phyloP scores from a whole-genome alignment of 2,329 filamentous ascomycete genomes.

The Alternaria infectoria region DNA sequence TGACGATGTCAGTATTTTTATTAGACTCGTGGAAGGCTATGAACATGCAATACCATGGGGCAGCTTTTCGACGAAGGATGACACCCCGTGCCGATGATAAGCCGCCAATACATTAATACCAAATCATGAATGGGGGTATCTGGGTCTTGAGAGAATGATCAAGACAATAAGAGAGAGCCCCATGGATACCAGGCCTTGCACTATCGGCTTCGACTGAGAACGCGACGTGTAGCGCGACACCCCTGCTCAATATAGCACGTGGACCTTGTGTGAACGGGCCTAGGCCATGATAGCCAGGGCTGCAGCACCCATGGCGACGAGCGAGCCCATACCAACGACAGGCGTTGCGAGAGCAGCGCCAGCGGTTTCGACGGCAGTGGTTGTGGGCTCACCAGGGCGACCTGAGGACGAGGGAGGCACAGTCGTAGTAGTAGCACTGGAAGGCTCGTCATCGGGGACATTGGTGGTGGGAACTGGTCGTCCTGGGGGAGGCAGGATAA shows the following conservation, averaged over 20 bases:
- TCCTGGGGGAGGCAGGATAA: conserved; percentile 12
- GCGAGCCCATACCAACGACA: conserved; percentile 24
- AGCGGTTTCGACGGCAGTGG: conserved; percentile 17
- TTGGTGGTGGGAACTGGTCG: conserved; percentile 8
- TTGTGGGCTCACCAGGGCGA: conserved; percentile 11
- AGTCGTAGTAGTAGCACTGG: not conserved
- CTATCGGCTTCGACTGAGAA: conserved; percentile 9
- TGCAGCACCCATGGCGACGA: conserved; percentile 30
- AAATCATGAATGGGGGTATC: not conserved
- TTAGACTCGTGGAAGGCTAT: conserved; percentile 26
- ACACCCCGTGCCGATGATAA: conserved; percentile 9
- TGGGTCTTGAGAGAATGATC: conserved; percentile 9
- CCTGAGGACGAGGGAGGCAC: conserved; percentile 16
- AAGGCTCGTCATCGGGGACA: not conserved
- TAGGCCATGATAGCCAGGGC: conserved; percentile 29
- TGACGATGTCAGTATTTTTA: conserved; percentile 18
- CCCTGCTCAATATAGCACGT: not conserved
- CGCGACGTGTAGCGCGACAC: not conserved
- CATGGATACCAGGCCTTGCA: conserved; percentile 13
- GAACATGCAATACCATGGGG: conserved; percentile 15
- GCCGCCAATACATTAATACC: conserved; percentile 16
- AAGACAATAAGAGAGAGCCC: conserved; percentile 3
- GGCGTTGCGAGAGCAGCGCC: conserved; percentile 27
- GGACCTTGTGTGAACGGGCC: not conserved
- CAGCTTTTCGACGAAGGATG: conserved; percentile 17